Conservation (phyloP, 2,329 filamentous ascomycete genomes). For the Davidsoniella virescens region DNA sequence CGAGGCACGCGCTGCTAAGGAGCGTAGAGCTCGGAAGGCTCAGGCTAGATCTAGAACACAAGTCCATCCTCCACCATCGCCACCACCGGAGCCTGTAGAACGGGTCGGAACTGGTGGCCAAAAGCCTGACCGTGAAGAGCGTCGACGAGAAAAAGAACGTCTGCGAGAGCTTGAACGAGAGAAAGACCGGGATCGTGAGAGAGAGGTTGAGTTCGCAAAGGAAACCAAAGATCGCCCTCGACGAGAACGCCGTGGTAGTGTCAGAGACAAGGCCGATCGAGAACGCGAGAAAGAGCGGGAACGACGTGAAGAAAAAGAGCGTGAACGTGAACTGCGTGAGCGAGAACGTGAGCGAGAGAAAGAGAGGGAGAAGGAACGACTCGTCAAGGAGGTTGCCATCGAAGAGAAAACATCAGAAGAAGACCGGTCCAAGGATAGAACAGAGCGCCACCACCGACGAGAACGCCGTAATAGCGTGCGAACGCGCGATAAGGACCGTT, state of each 20-base stretch:
- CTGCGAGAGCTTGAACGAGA: constrained; percentile 7
- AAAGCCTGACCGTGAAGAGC: constrained; percentile 13
- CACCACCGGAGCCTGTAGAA: constrained; percentile 8
- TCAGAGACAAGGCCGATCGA: constrained; percentile 10
- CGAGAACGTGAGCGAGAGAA: constrained; percentile 1
- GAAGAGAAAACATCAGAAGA: constrained; percentile 6
- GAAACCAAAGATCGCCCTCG: constrained; percentile 9
- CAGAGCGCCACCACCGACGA: constrained; percentile 6
- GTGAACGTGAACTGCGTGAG: constrained; percentile 1
- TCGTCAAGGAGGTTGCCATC: neutral
- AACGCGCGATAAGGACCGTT: constrained; percentile 11
- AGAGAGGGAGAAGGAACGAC: constrained; percentile 6
- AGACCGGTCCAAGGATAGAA: constrained; percentile 9
- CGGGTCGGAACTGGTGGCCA: constrained; percentile 1
- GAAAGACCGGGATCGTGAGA: constrained; percentile 8
- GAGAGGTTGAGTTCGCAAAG: constrained; percentile 14
- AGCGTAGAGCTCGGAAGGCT: constrained; percentile 9
- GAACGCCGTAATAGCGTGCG: constrained; percentile 12
- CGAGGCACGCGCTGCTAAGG: constrained; percentile 9
- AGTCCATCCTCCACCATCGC: constrained; percentile 7
- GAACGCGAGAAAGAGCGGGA: constrained; percentile 13
- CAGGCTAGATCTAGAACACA: constrained; percentile 9
- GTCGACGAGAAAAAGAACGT: constrained; percentile 13
- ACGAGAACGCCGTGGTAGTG: constrained; percentile 12
- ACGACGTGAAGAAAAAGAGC: constrained; percentile 5